A percentile compares a stretch with the other conserved stretches of the same genome.
These are phyloP conservation scores for Pelargonium nanum DNA, from an alignment of 345 rosid genomes.

Conservation along the genomic window DNA sequence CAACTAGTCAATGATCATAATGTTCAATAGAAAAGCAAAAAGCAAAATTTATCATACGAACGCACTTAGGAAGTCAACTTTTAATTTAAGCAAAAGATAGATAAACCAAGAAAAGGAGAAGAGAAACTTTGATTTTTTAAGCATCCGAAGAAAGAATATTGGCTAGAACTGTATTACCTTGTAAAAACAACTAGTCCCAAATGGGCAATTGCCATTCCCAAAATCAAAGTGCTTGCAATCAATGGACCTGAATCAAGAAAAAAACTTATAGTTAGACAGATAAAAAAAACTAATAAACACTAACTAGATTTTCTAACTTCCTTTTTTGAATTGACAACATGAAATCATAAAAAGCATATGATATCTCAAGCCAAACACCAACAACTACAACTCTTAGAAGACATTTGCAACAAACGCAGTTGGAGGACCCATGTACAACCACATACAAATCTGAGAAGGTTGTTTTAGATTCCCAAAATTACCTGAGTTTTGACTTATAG, in stretches of 20 bases:
- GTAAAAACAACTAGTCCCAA: constrained; percentile 95
- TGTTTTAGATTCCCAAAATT: constrained; percentile 1
- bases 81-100: background rate
- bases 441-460: background rate
- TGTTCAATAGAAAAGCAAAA: background rate
- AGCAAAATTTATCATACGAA: background rate
- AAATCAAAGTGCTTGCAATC: constrained; percentile 90
- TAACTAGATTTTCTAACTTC: background rate
- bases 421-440: background rate
- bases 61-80: background rate
- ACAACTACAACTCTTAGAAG: background rate
- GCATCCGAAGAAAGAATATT: background rate
- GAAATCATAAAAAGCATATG: background rate
- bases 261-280: background rate
- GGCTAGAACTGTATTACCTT: constrained; percentile 37
- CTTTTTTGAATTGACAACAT: background rate
- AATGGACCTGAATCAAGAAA: constrained; percentile 41
- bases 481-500: constrained; percentile 88
- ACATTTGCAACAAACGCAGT: background rate
- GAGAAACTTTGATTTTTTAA: background rate
- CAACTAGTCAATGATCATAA: background rate
- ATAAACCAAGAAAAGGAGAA: constrained; percentile 1
- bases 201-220: constrained; percentile 88
- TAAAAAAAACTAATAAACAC: background rate
- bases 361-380: background rate